Evolutionary conservation across 2,329 filamentous ascomycete species (phyloP).

Genomic region (Nothomitra cinnamomea): DNA sequence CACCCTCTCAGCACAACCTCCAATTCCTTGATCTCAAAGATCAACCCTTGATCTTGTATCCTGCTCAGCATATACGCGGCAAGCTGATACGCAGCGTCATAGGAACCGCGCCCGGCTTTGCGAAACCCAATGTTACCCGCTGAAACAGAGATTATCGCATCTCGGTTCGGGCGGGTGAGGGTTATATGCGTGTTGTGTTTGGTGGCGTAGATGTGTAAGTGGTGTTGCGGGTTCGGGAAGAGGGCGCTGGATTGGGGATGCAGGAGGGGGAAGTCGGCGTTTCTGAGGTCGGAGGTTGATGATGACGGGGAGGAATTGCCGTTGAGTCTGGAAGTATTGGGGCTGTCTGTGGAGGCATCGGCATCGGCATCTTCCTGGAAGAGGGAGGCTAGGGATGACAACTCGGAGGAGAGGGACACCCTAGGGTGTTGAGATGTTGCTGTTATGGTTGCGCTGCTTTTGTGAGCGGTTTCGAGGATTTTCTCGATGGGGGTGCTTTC

Average conservation of each 20-base stretch:
- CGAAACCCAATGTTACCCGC: slow-evolving; percentile 84
- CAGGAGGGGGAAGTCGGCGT: background rate
- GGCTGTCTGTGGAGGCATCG: too few relatives aligned
- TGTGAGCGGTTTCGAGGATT: background rate
- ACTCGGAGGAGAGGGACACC: too few relatives aligned
- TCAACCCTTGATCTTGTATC: slow-evolving; percentile 66
- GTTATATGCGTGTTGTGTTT: slow-evolving; percentile 96
- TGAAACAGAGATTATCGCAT: slow-evolving; percentile 63
- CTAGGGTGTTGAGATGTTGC: too few relatives aligned
- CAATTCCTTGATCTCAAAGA: slow-evolving; percentile 56
- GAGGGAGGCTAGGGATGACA: too few relatives aligned
- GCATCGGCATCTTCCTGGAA: too few relatives aligned
- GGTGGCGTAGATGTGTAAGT: slow-evolving; percentile 71
- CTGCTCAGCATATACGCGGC: slow-evolving; percentile 67
- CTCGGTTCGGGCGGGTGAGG: slow-evolving; percentile 63
- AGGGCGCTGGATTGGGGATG: background rate
- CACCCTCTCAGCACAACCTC: slow-evolving; percentile 77
- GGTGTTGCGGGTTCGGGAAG: slow-evolving; percentile 43
- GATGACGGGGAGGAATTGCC: too few relatives aligned
- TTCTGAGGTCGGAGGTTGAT: background rate
- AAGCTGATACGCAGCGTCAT: slow-evolving; percentile 86
- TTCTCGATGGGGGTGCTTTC: background rate
- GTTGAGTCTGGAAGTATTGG: too few relatives aligned
- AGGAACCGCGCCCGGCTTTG: slow-evolving; percentile 62
- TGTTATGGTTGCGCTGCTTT: too few relatives aligned